A percentile compares a stretch with the other conserved stretches of the same genome.
Evolutionary conservation across 2,329 filamentous ascomycete species (phyloP).

Genomic region (Cladosporium sp.): DNA sequence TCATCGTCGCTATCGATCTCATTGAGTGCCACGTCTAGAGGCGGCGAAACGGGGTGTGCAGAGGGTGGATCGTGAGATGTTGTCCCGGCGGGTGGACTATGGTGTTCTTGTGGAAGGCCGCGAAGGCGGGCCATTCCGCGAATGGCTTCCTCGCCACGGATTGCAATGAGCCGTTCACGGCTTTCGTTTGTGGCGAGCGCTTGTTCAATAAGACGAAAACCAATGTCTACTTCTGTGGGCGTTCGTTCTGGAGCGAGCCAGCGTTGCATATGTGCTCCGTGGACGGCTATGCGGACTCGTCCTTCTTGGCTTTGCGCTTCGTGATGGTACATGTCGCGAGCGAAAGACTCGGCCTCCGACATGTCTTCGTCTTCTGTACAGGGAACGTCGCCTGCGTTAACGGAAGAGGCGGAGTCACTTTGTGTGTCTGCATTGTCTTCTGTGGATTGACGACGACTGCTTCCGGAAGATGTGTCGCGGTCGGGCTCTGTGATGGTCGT

Average conservation of each 20-base stretch:
- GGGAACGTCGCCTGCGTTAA: slow-evolving; percentile 44
- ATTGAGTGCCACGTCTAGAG: slow-evolving; percentile 23
- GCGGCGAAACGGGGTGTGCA: slow-evolving; percentile 19
- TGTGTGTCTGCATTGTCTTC: slow-evolving; percentile 50
- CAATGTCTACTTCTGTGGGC: slow-evolving; percentile 34
- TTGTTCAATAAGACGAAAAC: slow-evolving; percentile 29
- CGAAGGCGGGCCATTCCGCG: slow-evolving; percentile 1
- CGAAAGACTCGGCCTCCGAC: slow-evolving; percentile 22
- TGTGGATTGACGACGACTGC: slow-evolving; percentile 28
- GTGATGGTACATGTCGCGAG: slow-evolving; percentile 25
- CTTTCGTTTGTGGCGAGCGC: slow-evolving; percentile 26
- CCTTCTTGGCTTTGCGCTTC: slow-evolving; percentile 25
- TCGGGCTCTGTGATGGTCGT: slow-evolving; percentile 29
- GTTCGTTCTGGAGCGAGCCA: slow-evolving; percentile 10
- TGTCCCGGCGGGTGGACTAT: neutral
- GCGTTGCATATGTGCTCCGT: neutral
- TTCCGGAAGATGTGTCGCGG: slow-evolving; percentile 22
- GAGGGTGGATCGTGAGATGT: slow-evolving; percentile 12
- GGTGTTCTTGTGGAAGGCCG: neutral
- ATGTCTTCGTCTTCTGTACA: slow-evolving; percentile 26
- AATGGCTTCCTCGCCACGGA: slow-evolving; percentile 13
- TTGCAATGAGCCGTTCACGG: slow-evolving; percentile 21
- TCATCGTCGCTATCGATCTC: slow-evolving; percentile 19
- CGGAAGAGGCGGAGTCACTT: slow-evolving; percentile 47
- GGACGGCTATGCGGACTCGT: slow-evolving; percentile 21